Conservation (phyloP, 2,329 filamentous ascomycete species). For the Lachnellula hyalina region DNA sequence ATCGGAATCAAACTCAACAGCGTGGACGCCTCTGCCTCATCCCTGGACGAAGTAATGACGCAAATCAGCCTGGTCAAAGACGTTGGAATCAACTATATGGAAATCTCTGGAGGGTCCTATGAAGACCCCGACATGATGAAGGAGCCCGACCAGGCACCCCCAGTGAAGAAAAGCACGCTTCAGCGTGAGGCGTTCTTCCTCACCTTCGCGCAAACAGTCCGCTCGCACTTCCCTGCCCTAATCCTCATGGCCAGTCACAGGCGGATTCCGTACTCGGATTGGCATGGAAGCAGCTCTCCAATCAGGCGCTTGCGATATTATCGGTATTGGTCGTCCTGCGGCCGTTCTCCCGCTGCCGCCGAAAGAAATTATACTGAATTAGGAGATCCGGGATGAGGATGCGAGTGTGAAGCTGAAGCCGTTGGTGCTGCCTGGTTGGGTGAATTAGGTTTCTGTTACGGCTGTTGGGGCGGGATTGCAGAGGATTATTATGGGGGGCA, state of each 20-base stretch:
- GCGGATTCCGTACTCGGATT: constrained; percentile 52
- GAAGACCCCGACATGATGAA: constrained; percentile 40
- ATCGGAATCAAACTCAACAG: constrained; percentile 53
- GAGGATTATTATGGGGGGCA: constrained; percentile 26
- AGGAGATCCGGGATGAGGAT: constrained; percentile 23
- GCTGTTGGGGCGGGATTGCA: constrained; percentile 13
- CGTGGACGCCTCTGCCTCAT: constrained; percentile 43
- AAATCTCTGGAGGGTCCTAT: constrained; percentile 60
- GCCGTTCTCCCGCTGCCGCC: constrained; percentile 40
- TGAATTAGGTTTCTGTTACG: constrained; percentile 9
- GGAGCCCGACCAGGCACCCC: constrained; percentile 9
- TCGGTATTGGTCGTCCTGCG: constrained; percentile 44
- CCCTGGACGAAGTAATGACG: constrained; percentile 48
- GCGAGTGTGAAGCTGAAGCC: constrained; percentile 11
- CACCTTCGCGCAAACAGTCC: constrained; percentile 53
- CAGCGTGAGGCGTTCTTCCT: constrained; percentile 64
- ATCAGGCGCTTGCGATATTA: constrained; percentile 42
- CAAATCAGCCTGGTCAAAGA: constrained; percentile 48
- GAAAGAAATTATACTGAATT: constrained; percentile 32
- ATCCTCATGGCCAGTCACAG: constrained; percentile 57
- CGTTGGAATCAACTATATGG: constrained; percentile 58
- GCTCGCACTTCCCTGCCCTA: constrained; percentile 39
- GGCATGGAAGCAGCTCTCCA: constrained; percentile 45
- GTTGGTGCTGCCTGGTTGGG: constrained; percentile 3
- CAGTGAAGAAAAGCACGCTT: constrained; percentile 39